Conservation (phyloP, 2,329 filamentous ascomycete genomes). For the Sclerotinia trifoliorum region DNA sequence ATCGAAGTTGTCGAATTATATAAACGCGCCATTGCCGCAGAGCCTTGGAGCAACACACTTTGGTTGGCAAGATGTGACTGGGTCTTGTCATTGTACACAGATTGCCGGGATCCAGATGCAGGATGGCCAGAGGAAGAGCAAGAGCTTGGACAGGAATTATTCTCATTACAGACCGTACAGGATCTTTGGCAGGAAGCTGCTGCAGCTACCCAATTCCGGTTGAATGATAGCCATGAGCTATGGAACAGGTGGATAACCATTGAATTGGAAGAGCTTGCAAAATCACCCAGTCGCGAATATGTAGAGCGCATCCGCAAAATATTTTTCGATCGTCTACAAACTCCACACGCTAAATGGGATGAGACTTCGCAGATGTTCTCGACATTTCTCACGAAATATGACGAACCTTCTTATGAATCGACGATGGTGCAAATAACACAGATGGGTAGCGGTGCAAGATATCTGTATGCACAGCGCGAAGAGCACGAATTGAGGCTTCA, state of each 20-base stretch:
- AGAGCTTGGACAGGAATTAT: constrained; percentile 66
- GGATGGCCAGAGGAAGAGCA: constrained; percentile 67
- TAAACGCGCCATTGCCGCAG: constrained; percentile 66
- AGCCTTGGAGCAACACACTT: constrained; percentile 69
- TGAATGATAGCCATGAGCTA: constrained; percentile 73
- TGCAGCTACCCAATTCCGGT: constrained; percentile 68
- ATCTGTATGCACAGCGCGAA: constrained; percentile 63
- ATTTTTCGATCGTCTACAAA: constrained; percentile 67
- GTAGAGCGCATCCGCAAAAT: constrained; percentile 66
- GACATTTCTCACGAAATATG: constrained; percentile 70
- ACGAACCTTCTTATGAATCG: constrained; percentile 67
- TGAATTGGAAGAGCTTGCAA: constrained; percentile 64
- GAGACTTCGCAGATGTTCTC: constrained; percentile 74
- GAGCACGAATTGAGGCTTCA: constrained; percentile 65
- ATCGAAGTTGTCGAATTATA: constrained; percentile 70
- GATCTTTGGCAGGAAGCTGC: constrained; percentile 71
- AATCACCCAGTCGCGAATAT: constrained; percentile 53
- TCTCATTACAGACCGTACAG: constrained; percentile 65
- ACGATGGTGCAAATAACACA: constrained; percentile 69
- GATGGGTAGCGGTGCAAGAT: constrained; percentile 62
- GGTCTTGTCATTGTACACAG: constrained; percentile 68
- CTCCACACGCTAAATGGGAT: constrained; percentile 74
- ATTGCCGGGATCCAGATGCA: constrained; percentile 56
- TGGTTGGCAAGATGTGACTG: constrained; percentile 80
- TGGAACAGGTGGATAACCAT: constrained; percentile 79